These are phyloP conservation scores for Fraxinus anomala DNA, from an alignment of 257 asterid genomes.

Conservation along the genomic window DNA sequence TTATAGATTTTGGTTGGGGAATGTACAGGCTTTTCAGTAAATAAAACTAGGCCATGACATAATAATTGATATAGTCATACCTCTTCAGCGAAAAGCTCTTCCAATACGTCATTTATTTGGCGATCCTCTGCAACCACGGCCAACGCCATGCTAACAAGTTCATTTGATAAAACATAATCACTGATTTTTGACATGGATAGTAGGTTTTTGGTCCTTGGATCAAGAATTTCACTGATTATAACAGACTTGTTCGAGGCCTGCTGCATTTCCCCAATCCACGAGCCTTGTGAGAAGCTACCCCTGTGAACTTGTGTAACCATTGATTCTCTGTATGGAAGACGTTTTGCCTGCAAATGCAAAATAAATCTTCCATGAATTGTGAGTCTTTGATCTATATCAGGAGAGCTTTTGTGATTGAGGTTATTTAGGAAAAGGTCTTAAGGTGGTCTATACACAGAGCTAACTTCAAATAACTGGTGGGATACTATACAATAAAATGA, in stretches of 20 bases:
- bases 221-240: constrained; percentile 90
- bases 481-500: neutral
- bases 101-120: constrained; percentile 81
- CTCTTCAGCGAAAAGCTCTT: constrained; percentile 95
- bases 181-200: constrained; percentile 88
- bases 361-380: constrained; percentile 10
- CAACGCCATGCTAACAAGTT: constrained; percentile 91
- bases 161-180: constrained; percentile 84
- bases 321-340: constrained; percentile 78
- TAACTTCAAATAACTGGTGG: neutral
- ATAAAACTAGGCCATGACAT: neutral
- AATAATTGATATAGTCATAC: constrained; percentile 31
- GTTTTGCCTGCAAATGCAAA: constrained; percentile 74
- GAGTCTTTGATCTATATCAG: neutral
- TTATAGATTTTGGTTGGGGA: neutral
- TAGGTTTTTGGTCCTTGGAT: constrained; percentile 87
- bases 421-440: neutral
- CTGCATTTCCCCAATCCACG: constrained; percentile 98
- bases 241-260: constrained; percentile 90
- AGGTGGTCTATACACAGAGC: constrained; percentile 6
- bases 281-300: constrained; percentile 79
- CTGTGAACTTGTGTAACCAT: constrained; percentile 60
- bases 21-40: neutral
- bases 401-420: neutral
- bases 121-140: constrained; percentile 98